Evolutionary conservation across 176 grass and related monocot species (phyloP).

Genomic region (Aegilops longissima): DNA sequence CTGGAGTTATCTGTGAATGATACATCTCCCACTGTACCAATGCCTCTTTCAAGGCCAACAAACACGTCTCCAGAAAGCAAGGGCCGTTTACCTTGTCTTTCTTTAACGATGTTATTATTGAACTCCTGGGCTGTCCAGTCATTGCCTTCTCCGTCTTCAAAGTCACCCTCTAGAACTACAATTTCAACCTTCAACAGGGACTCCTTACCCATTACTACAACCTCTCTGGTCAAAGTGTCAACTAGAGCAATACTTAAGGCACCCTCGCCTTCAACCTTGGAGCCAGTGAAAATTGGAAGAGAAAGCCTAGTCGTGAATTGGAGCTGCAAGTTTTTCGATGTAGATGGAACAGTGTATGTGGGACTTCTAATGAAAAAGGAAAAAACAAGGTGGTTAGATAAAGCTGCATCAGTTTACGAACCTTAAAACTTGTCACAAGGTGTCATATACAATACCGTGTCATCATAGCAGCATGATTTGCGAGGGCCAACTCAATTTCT

Average conservation of each 20-base stretch:
- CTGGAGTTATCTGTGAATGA: conserved; percentile 97
- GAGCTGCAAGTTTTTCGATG: conserved; percentile 61
- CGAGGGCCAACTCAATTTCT: conserved; percentile 83
- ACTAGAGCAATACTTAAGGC: conserved; percentile 60
- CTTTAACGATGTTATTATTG: conserved; percentile 83
- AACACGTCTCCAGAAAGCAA: conserved; percentile 78
- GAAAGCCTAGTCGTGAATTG: conserved; percentile 80
- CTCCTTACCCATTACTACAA: conserved; percentile 46
- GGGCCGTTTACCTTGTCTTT: conserved; percentile 79
- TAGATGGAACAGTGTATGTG: conserved; percentile 43
- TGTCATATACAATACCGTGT: conserved; percentile 43
- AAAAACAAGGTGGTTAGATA: conserved; percentile 37
- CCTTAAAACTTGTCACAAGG: conserved; percentile 1
- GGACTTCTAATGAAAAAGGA: conserved; percentile 46
- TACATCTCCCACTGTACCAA: conserved; percentile 63
- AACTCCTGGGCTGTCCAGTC: conserved; percentile 82
- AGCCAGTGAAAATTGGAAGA: conserved; percentile 92
- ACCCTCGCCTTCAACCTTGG: conserved; percentile 83
- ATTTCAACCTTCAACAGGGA: conserved; percentile 74
- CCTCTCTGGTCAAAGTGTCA: conserved; percentile 48
- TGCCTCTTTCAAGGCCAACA: conserved; percentile 56
- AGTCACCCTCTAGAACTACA: conserved; percentile 91
- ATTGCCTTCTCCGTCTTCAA: conserved; percentile 63
- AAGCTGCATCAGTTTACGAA: conserved; percentile 17
- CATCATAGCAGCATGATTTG: conserved; percentile 64